Evolutionary conservation across 2,329 filamentous ascomycete genomes (phyloP).

Genomic region (Xylariaceae sp.): DNA sequence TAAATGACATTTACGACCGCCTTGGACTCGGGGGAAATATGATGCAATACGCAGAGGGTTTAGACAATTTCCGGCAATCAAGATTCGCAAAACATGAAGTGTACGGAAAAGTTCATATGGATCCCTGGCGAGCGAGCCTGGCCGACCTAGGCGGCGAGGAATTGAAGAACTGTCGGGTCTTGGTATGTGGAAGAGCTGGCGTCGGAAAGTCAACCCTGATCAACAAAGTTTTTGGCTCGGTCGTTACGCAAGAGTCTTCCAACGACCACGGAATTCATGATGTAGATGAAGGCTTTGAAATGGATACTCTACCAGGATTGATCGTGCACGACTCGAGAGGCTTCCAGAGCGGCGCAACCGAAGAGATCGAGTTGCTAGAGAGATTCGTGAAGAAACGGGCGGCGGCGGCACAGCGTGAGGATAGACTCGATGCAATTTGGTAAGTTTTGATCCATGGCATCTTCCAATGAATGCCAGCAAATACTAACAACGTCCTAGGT

Average conservation of each 20-base stretch:
- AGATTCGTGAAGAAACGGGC: constrained; percentile 23
- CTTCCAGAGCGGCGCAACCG: constrained; percentile 23
- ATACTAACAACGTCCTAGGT: constrained; percentile 14
- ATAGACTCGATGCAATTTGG: constrained; percentile 27
- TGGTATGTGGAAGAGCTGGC: constrained; percentile 26
- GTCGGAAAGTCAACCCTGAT: constrained; percentile 28
- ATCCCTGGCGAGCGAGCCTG: constrained; percentile 19
- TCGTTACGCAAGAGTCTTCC: constrained; percentile 23
- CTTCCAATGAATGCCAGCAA: neutral
- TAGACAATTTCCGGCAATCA: constrained; percentile 15
- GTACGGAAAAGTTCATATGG: constrained; percentile 12
- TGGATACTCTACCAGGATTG: constrained; percentile 24
- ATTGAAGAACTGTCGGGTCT: constrained; percentile 21
- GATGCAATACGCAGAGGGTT: constrained; percentile 14
- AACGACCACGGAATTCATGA: constrained; percentile 24
- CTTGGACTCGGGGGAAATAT: constrained; percentile 15
- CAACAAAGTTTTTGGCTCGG: constrained; percentile 25
- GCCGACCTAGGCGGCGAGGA: constrained; percentile 15
- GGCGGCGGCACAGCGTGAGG: constrained; percentile 3
- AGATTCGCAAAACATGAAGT: constrained; percentile 15
- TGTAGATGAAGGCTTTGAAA: constrained; percentile 27
- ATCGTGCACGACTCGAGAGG: constrained; percentile 28
- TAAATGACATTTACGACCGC: constrained; percentile 20
- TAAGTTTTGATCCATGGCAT: constrained; percentile 12
- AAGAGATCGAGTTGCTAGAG: constrained; percentile 22